Base-by-base conservation (phyloP, 768 basidiomycete genomes). In the Neoboletus subvelutipes region DNA sequence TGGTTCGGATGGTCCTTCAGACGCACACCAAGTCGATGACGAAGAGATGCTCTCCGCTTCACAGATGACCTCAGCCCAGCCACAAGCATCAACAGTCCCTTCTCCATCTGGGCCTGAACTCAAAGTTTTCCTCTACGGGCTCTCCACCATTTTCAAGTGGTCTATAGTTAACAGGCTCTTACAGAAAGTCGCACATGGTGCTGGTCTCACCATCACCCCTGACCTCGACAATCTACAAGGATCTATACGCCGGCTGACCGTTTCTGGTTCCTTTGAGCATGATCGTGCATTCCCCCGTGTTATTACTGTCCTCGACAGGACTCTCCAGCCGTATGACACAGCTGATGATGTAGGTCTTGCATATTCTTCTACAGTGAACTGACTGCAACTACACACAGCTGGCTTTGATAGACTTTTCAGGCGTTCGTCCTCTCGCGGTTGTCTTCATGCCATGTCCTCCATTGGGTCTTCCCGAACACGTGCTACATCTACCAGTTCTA, bases 81-180 rank as follows among this genome's bases (percentile, higher is more conserved):
- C 63, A 39, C 58, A 71, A 68, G 74, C 76, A 66, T 62, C 46
- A 20, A 31, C 50, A 42, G 45, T 59, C 52, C 57, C 64, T 60
- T 50, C 63, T 34, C 57, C 67, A 56, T 63, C 65, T 58, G 72
- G 71, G 46, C 64, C 74, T 58, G 79, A 80, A 61, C 78, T 88
- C 62, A 81, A 84, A 65, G 77, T 91, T 61, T 74, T 83, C 48
- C 76, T 91, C n/a, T 90, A 89, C 69, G 88, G 88, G 29, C 71
- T 76, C 53, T 78, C 85, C 37, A 78, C 84, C 46, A 58, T 76
- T 59, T 75, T 76, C 75, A 86, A 87, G 71, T 84, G 84, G 84
- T 72, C 77, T 39, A 78, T 90, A 64, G 77, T 86, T 63, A 77
- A 83, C 61, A 76, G 71, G 59, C 74, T 91, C 34, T 67, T 89